These are phyloP conservation scores for Pholiota molesta DNA, from an alignment of 768 basidiomycete species.

Conservation along the genomic window DNA sequence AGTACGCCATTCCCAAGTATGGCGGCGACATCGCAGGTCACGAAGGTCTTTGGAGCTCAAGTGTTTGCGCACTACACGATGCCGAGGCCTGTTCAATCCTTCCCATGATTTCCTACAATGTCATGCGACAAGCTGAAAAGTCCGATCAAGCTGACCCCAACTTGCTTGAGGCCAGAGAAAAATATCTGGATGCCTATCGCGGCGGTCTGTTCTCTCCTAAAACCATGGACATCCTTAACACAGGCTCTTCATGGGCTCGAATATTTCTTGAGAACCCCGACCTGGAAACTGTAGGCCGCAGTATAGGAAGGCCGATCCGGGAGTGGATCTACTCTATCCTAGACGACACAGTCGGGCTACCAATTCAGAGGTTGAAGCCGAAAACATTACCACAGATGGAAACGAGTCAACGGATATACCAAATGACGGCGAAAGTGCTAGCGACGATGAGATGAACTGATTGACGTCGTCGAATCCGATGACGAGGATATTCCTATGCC, in stretches of 20 bases:
- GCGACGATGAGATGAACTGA: conserved; percentile 58
- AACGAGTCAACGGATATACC: conserved; percentile 7
- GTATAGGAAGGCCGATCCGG: conserved; percentile 64
- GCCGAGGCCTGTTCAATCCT: conserved; percentile 58
- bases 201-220: conserved; percentile 58
- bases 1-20: conserved; percentile 73
- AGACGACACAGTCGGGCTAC: conserved; percentile 68
- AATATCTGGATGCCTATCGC: conserved; percentile 68
- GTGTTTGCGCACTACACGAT: conserved; percentile 65
- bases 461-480: conserved; percentile 70
- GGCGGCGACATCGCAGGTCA: conserved; percentile 42
- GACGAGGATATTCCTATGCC: conserved; percentile 30
- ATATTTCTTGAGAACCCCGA: conserved; percentile 84
- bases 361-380: conserved; percentile 32
- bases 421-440: conserved; percentile 12
- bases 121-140: conserved; percentile 36
- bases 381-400: conserved; percentile 21
- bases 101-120: conserved; percentile 51
- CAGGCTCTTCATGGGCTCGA: conserved; percentile 69
- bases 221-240: conserved; percentile 60
- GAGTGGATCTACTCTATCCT: conserved; percentile 70
- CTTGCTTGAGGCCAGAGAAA: conserved; percentile 42
- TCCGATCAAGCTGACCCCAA: conserved; percentile 32
- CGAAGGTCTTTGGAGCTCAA: conserved; percentile 54
- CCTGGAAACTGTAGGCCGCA: conserved; percentile 62